Evolutionary conservation across 768 basidiomycete species (phyloP).

Genomic region (Erythrobasidium yunnanense): DNA sequence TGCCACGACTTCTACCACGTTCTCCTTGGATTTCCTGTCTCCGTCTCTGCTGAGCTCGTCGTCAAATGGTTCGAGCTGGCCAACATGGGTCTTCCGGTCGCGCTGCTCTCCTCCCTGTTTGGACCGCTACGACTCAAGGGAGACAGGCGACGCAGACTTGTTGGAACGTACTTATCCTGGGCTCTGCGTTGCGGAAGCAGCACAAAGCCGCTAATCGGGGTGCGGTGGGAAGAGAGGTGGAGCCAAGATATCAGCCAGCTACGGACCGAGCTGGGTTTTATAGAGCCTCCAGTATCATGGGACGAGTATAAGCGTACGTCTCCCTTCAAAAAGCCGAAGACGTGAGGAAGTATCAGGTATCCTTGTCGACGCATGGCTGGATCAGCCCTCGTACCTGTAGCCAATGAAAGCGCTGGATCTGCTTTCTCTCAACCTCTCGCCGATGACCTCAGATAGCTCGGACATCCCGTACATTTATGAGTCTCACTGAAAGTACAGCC

Average conservation of each 20-base stretch:
- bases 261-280: slow-evolving; percentile 71
- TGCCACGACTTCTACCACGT: slow-evolving; percentile 97
- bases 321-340: neutral
- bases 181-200: slow-evolving; percentile 70
- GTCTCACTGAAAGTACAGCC: no score
- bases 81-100: slow-evolving; percentile 81
- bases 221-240: slow-evolving; percentile 97
- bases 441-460: no score
- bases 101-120: slow-evolving; percentile 65
- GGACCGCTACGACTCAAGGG: slow-evolving; percentile 62
- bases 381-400: no score
- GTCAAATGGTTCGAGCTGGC: slow-evolving; percentile 90
- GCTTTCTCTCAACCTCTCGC: no score
- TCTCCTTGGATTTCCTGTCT: slow-evolving; percentile 74
- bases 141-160: slow-evolving; percentile 51
- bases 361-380: no score
- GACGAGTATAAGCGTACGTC: slow-evolving; percentile 25
- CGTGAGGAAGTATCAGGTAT: no score
- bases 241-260: slow-evolving; percentile 67
- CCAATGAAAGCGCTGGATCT: no score
- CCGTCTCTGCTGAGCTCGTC: slow-evolving; percentile 79
- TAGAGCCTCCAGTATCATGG: slow-evolving; percentile 56
- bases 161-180: slow-evolving; percentile 83
- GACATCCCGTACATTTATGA: no score
- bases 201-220: slow-evolving; percentile 65